These are phyloP conservation scores for Thelonectria discophora DNA, from an alignment of 2,329 filamentous ascomycete genomes.

Conservation along the genomic window DNA sequence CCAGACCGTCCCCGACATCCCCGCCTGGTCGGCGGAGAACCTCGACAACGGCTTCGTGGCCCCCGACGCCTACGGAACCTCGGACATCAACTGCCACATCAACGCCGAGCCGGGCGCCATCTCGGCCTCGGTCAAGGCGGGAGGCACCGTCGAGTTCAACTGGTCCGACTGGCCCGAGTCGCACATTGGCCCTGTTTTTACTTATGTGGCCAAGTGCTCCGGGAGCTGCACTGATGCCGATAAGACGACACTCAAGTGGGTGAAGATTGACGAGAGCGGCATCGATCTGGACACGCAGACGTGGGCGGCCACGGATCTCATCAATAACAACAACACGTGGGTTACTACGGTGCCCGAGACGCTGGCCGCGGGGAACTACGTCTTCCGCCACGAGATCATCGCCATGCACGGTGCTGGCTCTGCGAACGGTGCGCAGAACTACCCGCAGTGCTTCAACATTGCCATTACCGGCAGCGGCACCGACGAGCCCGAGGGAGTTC, in stretches of 20 bases:
- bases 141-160: conserved; percentile 51
- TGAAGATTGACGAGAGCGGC: conserved; percentile 71
- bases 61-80: conserved; percentile 48
- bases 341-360: conserved; percentile 48
- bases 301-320: conserved; percentile 53
- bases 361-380: conserved; percentile 53
- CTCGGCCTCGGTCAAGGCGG: conserved; percentile 51
- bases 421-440: conserved; percentile 58
- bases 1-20: conserved; percentile 29
- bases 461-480: conserved; percentile 54
- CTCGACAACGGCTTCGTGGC: conserved; percentile 62
- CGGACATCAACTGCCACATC: conserved; percentile 60
- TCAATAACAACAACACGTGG: conserved; percentile 52
- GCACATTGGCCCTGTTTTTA: conserved; percentile 65
- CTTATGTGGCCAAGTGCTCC: conserved; percentile 68
- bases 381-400: conserved; percentile 61
- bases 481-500: conserved; percentile 45
- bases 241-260: conserved; percentile 63
- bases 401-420: conserved; percentile 29
- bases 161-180: conserved; percentile 55
- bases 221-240: conserved; percentile 63
- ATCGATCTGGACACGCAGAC: conserved; percentile 49
- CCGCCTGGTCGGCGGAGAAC: conserved; percentile 55
- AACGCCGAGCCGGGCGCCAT: conserved; percentile 47
- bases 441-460: conserved; percentile 60